Percentiles rank a stretch among this genome's conserved stretches.
Conservation (phyloP, 106 monocot species). For the Allium cepa region DNA sequence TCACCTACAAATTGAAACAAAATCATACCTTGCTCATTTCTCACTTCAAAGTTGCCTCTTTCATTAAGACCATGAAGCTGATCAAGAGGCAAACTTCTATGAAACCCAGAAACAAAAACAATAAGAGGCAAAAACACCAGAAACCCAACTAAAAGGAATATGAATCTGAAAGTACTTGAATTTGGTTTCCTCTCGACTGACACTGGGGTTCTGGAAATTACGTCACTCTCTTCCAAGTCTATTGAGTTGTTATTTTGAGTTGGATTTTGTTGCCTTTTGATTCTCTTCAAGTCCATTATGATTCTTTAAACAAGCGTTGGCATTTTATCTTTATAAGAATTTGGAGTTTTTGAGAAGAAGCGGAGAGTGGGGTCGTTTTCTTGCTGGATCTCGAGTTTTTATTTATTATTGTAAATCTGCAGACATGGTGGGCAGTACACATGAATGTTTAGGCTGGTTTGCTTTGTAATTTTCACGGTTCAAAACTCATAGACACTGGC, state of each 20-base stretch:
- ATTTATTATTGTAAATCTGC: no score
- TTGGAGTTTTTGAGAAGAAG: no score
- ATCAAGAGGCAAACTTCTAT: neutral
- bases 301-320: neutral
- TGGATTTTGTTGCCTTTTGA: neutral
- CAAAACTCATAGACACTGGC: no score
- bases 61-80: neutral
- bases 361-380: no score
- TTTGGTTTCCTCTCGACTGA: neutral
- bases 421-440: no score
- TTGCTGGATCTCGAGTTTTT: no score
- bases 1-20: neutral
- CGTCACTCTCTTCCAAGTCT: neutral
- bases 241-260: neutral
- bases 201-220: neutral
- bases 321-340: no score
- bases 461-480: no score
- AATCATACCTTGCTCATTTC: neutral
- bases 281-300: neutral
- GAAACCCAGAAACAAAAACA: neutral
- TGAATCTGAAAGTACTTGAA: neutral
- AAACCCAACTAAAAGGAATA: neutral
- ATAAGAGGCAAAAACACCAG: neutral
- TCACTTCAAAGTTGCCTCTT: conserved; percentile 1
- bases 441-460: no score